Evolutionary conservation across 805 yeast genomes (phyloP).

Genomic region (Saccharomycopsis oosterbeekiorum): DNA sequence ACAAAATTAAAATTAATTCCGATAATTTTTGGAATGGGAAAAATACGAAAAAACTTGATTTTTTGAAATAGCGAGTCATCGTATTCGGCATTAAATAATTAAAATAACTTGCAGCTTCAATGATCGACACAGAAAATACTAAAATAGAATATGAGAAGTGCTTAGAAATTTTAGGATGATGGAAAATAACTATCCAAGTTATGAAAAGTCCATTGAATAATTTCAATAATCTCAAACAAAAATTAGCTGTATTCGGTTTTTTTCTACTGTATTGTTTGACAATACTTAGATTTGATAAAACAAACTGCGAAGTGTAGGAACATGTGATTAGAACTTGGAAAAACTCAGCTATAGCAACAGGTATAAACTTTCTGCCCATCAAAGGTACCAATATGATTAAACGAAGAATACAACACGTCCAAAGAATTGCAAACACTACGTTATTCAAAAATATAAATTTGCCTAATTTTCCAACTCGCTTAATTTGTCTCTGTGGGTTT

Average conservation of each 20-base stretch:
- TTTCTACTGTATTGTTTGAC: background rate
- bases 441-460: constrained; percentile 19
- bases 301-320: constrained; percentile 5
- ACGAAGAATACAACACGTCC: constrained; percentile 41
- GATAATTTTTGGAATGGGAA: constrained; percentile 15
- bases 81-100: constrained; percentile 5
- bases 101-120: constrained; percentile 9
- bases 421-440: constrained; percentile 30
- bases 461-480: constrained; percentile 3
- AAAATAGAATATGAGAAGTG: constrained; percentile 11
- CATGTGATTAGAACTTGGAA: constrained; percentile 23
- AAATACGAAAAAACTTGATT: constrained; percentile 2
- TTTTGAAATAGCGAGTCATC: constrained; percentile 2
- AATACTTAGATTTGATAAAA: background rate
- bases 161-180: constrained; percentile 15
- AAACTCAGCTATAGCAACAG: constrained; percentile 67
- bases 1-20: constrained; percentile 14
- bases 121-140: constrained; percentile 10
- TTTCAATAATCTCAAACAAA: constrained; percentile 7
- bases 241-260: background rate
- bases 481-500: background rate
- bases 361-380: constrained; percentile 54
- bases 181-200: constrained; percentile 15
- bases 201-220: constrained; percentile 4
- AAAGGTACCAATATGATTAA: constrained; percentile 46